phyloP scores from a whole-genome alignment of 129 eudicot species.

The Chrysanthemum makinoi region DNA sequence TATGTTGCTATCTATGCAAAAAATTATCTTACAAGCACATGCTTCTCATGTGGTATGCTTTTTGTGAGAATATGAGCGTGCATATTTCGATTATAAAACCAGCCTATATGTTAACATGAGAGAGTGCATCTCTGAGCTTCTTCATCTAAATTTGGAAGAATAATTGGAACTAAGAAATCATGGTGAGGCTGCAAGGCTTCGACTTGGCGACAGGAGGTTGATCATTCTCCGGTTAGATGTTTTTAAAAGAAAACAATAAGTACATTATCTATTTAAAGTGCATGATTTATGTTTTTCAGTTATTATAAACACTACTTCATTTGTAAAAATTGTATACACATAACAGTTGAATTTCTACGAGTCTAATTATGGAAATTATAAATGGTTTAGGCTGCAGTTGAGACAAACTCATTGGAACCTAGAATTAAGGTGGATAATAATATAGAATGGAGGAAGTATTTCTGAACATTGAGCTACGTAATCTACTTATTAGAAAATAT shows the following conservation, averaged over 20 bases:
- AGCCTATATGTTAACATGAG: conserved; percentile 91
- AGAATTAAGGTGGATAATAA: conserved; percentile 67
- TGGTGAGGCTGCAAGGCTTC: conserved; percentile 87
- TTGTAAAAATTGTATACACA: neutral
- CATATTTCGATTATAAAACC: conserved; percentile 72
- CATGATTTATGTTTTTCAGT: too few species aligned
- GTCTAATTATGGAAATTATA: conserved; percentile 2
- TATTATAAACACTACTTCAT: too few species aligned
- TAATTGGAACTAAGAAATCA: conserved; percentile 70
- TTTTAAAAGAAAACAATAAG: neutral
- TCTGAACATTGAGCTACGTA: too few species aligned
- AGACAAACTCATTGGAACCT: conserved; percentile 64
- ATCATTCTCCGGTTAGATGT: neutral
- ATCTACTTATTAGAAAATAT: too few species aligned
- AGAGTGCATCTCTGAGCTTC: conserved; percentile 92
- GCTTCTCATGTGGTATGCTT: too few species aligned
- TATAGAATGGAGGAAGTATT: too few species aligned
- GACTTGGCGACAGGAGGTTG: conserved; percentile 90
- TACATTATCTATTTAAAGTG: too few species aligned
- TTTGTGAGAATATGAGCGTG: conserved; percentile 58
- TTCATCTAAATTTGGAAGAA: conserved; percentile 79
- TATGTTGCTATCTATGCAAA: too few species aligned
- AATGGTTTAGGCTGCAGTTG: conserved; percentile 69
- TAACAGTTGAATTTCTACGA: neutral
- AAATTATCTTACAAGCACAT: too few species aligned